Base-by-base conservation (phyloP, 1,139 yeast species). In the Lipomyces yarrowii region DNA sequence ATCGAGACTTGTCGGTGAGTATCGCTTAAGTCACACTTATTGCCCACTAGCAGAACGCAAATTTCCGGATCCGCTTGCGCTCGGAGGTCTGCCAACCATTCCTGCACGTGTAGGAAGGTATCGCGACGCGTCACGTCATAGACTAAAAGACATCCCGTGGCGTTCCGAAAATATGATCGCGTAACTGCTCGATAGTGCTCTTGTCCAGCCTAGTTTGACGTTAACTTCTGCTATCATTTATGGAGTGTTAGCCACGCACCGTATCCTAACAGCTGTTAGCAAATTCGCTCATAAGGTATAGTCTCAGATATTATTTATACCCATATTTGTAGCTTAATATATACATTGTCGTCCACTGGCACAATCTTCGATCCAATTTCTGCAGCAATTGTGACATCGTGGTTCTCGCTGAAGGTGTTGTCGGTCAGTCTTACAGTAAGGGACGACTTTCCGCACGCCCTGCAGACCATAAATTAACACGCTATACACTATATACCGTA, bases 121-220 rank as follows among this genome's bases (percentile, higher is more conserved):
- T 78, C 89, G 89, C 77, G 87, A 85, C 93, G 82, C 4, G 96
- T 90, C 48, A 92, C 93, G n/a, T 92, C 89, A 77, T 92, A 92
- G 13, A 92, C 97, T 69, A 92, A 80, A 63, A 92, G 76, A 73
- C 91, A 90, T 4, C 96, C 96, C 74, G 88, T 88, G 18, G 96
- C 96, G 57, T 91, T 87, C 69, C 90, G 89, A 77, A 92, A 92
- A 77, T 92, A 92, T 70, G 89, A 82, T 74, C 88, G 87, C 69
- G 91, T 84, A 90, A 92, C 92, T 52, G 97, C 96, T 70, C 92
- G 85, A 77, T 91, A 92, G 78, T 92, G 97, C 79, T 92, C 98
- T 81, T 92, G 97, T 51, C 98, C 98, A 1, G 97, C 97, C 69
- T 64, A 26, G n/a, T 51, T 4, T 13, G 39, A 56, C 8, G 26